Evolutionary conservation across 176 grass and related monocot species (phyloP), one percentile per base, ranked within the genome.

Genomic region (Oryza glumipatula): DNA sequence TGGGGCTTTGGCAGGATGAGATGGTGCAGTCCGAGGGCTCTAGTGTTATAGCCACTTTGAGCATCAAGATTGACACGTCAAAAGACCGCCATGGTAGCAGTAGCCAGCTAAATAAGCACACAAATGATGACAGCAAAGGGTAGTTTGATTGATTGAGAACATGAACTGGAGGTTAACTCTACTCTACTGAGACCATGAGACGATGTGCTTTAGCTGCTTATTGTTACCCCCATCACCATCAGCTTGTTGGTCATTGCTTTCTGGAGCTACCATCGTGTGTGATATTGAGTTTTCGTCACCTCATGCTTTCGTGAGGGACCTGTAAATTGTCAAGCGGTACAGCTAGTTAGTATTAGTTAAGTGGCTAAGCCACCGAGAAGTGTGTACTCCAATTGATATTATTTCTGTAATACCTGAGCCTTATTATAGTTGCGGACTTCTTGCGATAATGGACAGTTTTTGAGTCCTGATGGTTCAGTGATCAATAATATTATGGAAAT

Each of bases 31-130:
- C 47, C 5, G 64, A 88, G 68, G 82, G 66, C 0, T 60, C 65
- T 35, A 75, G 76, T 15, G 67, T 85, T 77, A 7, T 76, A 21
- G 86, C 90, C 6, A 79, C 70, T 47, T 32, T 88, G 22, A 84
- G 76, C 79, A 83, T 90, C 74, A 80, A 83, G 64, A 76, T 67
- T 26, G 82, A 90, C 33, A 23, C 82, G 24, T 70, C 90, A 14
- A 80, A 83, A 19, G 21, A 22, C 0, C 74, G 65, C 72, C 68
- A 54, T n/a, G 77, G 64, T 3, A 77, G 54, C 10, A 65, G 67
- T 26, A 38, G 35, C 7, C n/a, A 74, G 11, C 76, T 74, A 52
- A n/a, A 33, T 43, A 68, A 77, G 19, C 52, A 13, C 13, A 74
- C 24, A 24, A 65, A 38, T 60, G 78, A 14, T 51, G 51, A 70